Conservation (phyloP, 805 yeast genomes). For the Debaryomyces hansenii region DNA sequence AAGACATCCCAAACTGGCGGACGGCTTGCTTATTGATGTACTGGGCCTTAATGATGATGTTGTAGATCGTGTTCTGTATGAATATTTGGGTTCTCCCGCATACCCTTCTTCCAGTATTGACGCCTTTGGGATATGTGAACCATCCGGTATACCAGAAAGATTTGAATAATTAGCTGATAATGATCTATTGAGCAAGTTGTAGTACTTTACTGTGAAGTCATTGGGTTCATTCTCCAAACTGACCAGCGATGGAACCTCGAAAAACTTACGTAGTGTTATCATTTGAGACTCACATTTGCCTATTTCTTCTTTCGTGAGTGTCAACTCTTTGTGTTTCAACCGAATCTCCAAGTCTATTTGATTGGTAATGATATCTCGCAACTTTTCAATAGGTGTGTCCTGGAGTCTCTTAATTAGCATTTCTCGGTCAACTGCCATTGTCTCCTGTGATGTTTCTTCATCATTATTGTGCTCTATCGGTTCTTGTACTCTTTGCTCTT, state of each 20-base stretch:
- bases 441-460: not conserved
- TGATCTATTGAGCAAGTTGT: slow-evolving; percentile 33
- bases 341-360: slow-evolving; percentile 61
- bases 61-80: slow-evolving; percentile 50
- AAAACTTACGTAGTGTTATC: slow-evolving; percentile 48
- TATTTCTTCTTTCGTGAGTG: slow-evolving; percentile 51
- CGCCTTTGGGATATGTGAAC: not conserved
- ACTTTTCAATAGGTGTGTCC: slow-evolving; percentile 23
- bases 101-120: slow-evolving; percentile 1
- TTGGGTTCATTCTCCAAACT: slow-evolving; percentile 44
- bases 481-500: not conserved
- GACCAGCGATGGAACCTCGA: slow-evolving; percentile 39
- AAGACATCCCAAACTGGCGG: slow-evolving; percentile 46
- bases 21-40: slow-evolving; percentile 23
- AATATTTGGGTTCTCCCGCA: slow-evolving; percentile 16
- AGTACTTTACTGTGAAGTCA: slow-evolving; percentile 45
- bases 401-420: slow-evolving; percentile 8
- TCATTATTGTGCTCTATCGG: not conserved
- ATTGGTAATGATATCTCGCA: slow-evolving; percentile 37
- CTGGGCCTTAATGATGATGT: slow-evolving; percentile 57
- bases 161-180: slow-evolving; percentile 33
- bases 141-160: slow-evolving; percentile 1
- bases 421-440: slow-evolving; percentile 3
- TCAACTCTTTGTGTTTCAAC: slow-evolving; percentile 57
- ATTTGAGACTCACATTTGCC: slow-evolving; percentile 59